Conservation (phyloP, 495 filamentous ascomycete genomes). For the Podospora pseudoanserina region DNA sequence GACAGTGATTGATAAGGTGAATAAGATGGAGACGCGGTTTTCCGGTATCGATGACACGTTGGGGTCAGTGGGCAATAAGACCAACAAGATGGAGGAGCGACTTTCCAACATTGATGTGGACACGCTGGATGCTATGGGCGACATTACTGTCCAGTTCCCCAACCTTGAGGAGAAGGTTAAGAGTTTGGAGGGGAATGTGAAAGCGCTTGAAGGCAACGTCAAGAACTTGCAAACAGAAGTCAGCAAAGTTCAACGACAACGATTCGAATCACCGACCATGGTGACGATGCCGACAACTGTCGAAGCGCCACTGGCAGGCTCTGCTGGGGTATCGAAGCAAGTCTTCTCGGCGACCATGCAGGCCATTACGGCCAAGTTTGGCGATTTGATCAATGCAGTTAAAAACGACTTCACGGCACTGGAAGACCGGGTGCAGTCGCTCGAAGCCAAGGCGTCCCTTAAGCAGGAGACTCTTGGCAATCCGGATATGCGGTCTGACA, state of each 20-base stretch:
- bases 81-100: slow-evolving; percentile 2
- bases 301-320: no score
- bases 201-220: no score
- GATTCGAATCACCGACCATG: not conserved
- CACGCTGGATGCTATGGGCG: not conserved
- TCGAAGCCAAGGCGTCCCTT: not conserved
- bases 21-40: slow-evolving; percentile 8
- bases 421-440: not conserved
- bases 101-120: not conserved
- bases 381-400: not conserved
- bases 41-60: not conserved
- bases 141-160: not conserved
- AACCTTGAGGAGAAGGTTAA: not conserved
- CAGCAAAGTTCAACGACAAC: not conserved
- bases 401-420: not conserved
- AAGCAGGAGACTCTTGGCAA: not conserved
- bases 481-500: not conserved
- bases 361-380: not conserved
- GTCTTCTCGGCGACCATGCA: not conserved
- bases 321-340: not conserved
- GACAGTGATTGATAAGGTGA: not conserved
- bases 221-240: no score
- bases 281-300: not conserved
- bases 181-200: not conserved
- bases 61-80: not conserved